phyloP scores from a whole-genome alignment of 169 alveolate genomes.

The Plasmodium chabaudi region DNA sequence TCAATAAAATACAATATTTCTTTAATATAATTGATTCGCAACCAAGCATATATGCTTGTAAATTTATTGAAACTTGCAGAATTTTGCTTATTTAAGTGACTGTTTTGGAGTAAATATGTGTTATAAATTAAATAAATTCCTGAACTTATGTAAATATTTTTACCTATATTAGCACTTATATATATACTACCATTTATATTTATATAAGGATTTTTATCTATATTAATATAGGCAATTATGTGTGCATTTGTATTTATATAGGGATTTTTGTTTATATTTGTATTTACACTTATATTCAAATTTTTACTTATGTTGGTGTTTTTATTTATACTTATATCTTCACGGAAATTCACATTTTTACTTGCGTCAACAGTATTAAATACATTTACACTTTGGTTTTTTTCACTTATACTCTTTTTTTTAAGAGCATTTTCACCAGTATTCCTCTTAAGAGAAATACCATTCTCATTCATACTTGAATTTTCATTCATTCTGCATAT shows the following conservation, averaged over 20 bases:
- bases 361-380: neutral
- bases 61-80: too few species aligned
- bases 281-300: neutral
- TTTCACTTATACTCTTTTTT: neutral
- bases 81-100: too few species aligned
- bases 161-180: neutral
- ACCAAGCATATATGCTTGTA: too few species aligned
- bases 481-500: too few species aligned
- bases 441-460: too few species aligned
- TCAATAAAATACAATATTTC: too few species aligned
- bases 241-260: neutral
- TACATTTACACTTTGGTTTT: neutral
- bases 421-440: too few species aligned
- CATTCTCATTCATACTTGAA: too few species aligned
- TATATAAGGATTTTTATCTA: neutral
- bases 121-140: too few species aligned
- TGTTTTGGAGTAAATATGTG: too few species aligned
- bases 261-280: neutral
- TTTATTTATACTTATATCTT: neutral
- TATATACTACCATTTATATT: neutral
- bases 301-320: neutral
- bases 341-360: neutral
- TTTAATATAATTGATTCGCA: too few species aligned
- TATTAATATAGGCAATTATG: neutral
- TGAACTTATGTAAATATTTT: too few species aligned